These are phyloP conservation scores for Phylloporus sp. DNA, from an alignment of 768 basidiomycete genomes.

Conservation along the genomic window DNA sequence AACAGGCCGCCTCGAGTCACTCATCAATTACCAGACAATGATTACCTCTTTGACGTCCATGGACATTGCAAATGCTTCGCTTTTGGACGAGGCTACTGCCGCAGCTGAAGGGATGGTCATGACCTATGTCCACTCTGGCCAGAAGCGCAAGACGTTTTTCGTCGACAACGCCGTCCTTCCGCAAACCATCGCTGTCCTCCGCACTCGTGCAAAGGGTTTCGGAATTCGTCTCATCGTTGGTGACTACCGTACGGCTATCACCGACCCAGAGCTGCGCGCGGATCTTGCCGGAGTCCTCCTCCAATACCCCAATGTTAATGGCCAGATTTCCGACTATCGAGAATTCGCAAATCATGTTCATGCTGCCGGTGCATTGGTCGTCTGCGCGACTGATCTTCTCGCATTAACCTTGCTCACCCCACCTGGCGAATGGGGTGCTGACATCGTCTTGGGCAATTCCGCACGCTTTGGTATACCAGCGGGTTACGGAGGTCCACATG, in stretches of 20 bases:
- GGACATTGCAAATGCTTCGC: slow-evolving; percentile 93
- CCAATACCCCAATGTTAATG: slow-evolving; percentile 93
- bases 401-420: slow-evolving; percentile 91
- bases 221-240: slow-evolving; percentile 79
- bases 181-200: slow-evolving; percentile 87
- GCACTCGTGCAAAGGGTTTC: slow-evolving; percentile 90
- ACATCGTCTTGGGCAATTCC: slow-evolving; percentile 92
- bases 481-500: slow-evolving; percentile 98
- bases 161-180: slow-evolving; percentile 81
- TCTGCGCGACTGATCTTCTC: slow-evolving; percentile 88
- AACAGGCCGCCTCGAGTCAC: slow-evolving; percentile 88
- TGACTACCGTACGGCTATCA: slow-evolving; percentile 48
- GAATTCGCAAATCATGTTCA: slow-evolving; percentile 67
- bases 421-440: slow-evolving; percentile 98
- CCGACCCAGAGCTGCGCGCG: slow-evolving; percentile 49
- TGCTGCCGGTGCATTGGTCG: slow-evolving; percentile 70
- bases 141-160: slow-evolving; percentile 79
- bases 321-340: slow-evolving; percentile 71
- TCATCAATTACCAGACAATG: slow-evolving; percentile 97
- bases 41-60: slow-evolving; percentile 90
- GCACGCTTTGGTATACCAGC: slow-evolving; percentile 95
- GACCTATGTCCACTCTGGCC: slow-evolving; percentile 64
- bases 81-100: slow-evolving; percentile 93
- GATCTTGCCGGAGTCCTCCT: slow-evolving; percentile 85
- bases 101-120: slow-evolving; percentile 98